Conservation (phyloP, 805 yeast genomes). For the Yamadazyma laniorum region DNA sequence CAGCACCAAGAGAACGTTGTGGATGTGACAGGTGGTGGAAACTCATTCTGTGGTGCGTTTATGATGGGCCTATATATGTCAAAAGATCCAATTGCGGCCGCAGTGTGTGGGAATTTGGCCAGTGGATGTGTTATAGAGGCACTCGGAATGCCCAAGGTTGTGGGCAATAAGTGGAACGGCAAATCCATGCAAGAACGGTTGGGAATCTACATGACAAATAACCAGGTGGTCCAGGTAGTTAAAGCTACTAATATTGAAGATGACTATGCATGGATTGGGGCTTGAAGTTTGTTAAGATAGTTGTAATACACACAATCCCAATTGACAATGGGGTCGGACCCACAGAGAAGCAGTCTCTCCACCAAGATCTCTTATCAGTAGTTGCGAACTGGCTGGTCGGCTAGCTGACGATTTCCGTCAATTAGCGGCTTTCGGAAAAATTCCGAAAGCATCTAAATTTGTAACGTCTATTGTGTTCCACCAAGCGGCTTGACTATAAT, state of each 20-base stretch:
- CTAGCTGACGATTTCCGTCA: too few species aligned
- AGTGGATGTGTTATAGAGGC: slow-evolving; percentile 83
- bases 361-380: too few species aligned
- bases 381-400: too few species aligned
- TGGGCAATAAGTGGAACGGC: slow-evolving; percentile 61
- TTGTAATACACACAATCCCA: too few species aligned
- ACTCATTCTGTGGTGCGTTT: slow-evolving; percentile 43
- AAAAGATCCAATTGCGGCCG: slow-evolving; percentile 53
- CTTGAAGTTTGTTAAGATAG: too few species aligned
- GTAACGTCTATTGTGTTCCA: too few species aligned
- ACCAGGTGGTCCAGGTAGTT: not conserved
- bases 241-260: not conserved
- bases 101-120: slow-evolving; percentile 65
- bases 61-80: slow-evolving; percentile 56
- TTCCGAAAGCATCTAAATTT: too few species aligned
- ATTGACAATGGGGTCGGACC: too few species aligned
- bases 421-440: too few species aligned
- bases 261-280: not conserved
- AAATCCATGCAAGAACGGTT: slow-evolving; percentile 44
- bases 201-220: slow-evolving; percentile 25
- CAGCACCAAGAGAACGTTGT: slow-evolving; percentile 31
- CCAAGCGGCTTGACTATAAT: too few species aligned
- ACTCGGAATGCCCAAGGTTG: slow-evolving; percentile 61
- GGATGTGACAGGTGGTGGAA: slow-evolving; percentile 48
- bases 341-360: too few species aligned